Evolutionary conservation across 257 asterid genomes (phyloP).

Genomic region (Nemophila menziesii): DNA sequence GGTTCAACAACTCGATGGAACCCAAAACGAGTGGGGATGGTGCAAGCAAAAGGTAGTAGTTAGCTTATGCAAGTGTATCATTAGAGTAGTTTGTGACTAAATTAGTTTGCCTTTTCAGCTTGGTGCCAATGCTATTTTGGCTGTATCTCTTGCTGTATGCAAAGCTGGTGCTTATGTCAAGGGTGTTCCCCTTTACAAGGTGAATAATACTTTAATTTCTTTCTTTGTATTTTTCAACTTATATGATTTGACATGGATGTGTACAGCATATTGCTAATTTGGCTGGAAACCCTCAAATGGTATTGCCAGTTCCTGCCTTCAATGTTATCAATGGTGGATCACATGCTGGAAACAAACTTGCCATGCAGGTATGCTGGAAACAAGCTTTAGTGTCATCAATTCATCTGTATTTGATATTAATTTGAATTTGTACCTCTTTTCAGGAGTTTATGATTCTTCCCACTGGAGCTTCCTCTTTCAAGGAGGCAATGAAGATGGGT

Average conservation of each 20-base stretch:
- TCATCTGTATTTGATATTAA: conserved; percentile 1
- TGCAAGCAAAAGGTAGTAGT: conserved; percentile 84
- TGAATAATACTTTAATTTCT: conserved; percentile 11
- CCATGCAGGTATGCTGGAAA: conserved; percentile 69
- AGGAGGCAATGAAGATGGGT: conserved; percentile 99
- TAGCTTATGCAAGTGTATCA: neutral
- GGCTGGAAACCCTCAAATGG: conserved; percentile 89
- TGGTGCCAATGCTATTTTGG: conserved; percentile 95
- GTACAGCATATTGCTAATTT: conserved; percentile 93
- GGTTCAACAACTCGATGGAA: conserved; percentile 97
- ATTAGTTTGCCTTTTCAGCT: conserved; percentile 40
- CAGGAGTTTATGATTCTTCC: conserved; percentile 99
- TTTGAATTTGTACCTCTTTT: conserved; percentile 7
- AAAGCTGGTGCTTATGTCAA: conserved; percentile 87
- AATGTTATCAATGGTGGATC: conserved; percentile 99
- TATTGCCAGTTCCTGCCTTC: conserved; percentile 97
- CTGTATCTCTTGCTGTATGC: conserved; percentile 94
- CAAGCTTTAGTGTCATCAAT: neutral
- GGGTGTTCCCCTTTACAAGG: conserved; percentile 80
- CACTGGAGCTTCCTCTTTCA: conserved; percentile 83
- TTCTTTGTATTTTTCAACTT: no score
- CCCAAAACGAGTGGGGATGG: conserved; percentile 99
- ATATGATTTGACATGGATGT: neutral
- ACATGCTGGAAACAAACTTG: conserved; percentile 98
- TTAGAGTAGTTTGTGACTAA: neutral